These are phyloP conservation scores for Psilocybe azurescens DNA, from an alignment of 768 basidiomycete genomes.

Conservation along the genomic window DNA sequence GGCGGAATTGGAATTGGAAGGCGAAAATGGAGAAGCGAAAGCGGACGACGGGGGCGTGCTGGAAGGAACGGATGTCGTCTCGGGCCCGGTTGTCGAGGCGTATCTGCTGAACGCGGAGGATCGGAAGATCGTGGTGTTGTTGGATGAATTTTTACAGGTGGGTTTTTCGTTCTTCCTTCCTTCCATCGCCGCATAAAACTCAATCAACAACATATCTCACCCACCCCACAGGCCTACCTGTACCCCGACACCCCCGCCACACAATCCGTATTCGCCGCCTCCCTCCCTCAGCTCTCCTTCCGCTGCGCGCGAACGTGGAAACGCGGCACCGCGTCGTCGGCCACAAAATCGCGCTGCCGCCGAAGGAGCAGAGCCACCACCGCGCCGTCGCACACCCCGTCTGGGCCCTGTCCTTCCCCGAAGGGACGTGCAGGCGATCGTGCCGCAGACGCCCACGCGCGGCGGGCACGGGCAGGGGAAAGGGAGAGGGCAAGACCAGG, in stretches of 20 bases:
- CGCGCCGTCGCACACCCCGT: conserved; percentile 35
- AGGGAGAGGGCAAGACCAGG: too few species aligned
- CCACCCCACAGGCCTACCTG: conserved; percentile 48
- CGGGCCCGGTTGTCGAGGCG: too few species aligned
- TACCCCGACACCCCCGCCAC: conserved; percentile 46
- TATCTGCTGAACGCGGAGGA: too few species aligned
- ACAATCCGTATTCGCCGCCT: conserved; percentile 46
- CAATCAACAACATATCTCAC: not conserved
- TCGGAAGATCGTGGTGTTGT: conserved; percentile 62
- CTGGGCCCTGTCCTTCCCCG: conserved; percentile 55
- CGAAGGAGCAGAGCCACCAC: conserved; percentile 35
- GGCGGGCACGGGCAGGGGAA: conserved; percentile 30
- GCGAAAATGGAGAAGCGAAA: conserved; percentile 31
- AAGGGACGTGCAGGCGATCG: conserved; percentile 54
- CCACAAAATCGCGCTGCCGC: conserved; percentile 51
- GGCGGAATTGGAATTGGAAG: too few species aligned
- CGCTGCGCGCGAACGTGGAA: conserved; percentile 50
- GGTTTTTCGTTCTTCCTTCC: conserved; percentile 21
- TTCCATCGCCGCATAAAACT: too few species aligned
- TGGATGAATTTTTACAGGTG: conserved; percentile 83
- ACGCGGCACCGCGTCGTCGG: conserved; percentile 58
- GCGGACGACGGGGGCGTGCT: conserved; percentile 35
- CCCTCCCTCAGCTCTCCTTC: conserved; percentile 55
- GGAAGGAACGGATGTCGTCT: too few species aligned
- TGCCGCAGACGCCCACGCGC: conserved; percentile 39